Conservation (phyloP, 75 land plant genomes). For the Isoetes taiwanensis region DNA sequence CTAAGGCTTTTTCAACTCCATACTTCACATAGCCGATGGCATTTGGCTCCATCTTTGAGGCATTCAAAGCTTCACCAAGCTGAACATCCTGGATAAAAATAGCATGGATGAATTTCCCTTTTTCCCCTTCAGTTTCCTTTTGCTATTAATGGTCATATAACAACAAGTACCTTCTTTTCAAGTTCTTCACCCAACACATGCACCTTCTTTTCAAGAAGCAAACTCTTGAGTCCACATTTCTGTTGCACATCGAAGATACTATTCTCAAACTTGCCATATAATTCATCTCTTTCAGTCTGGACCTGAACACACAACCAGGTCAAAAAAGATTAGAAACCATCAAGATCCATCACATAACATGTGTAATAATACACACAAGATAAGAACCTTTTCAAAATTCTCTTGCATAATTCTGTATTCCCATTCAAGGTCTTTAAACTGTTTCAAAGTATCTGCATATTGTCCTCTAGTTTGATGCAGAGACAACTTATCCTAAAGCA, state of each 20-base stretch:
- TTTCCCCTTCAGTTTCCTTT: too few species aligned
- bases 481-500: conserved; percentile 23
- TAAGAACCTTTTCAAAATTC: conserved; percentile 15
- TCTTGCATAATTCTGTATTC: conserved; percentile 17
- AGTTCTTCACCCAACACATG: conserved; percentile 23
- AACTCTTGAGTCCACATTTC: conserved; percentile 23
- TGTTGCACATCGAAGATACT: conserved; percentile 26
- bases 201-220: conserved; percentile 20
- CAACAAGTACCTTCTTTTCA: conserved; percentile 29
- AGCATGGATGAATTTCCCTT: too few species aligned
- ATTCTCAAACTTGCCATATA: conserved; percentile 22
- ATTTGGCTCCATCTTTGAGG: conserved; percentile 1
- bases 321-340: too few species aligned
- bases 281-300: conserved; percentile 19
- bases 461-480: conserved; percentile 11
- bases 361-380: not conserved
- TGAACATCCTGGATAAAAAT: conserved; percentile 34
- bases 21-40: conserved; percentile 5
- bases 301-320: conserved; percentile 14
- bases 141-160: too few species aligned
- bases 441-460: conserved; percentile 9
- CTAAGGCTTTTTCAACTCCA: conserved; percentile 14
- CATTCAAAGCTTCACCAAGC: conserved; percentile 16
- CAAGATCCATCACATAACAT: not conserved
- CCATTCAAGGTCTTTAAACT: conserved; percentile 17